Conservation (phyloP, 2,329 filamentous ascomycete species). For the Akanthomyces muscarius region DNA sequence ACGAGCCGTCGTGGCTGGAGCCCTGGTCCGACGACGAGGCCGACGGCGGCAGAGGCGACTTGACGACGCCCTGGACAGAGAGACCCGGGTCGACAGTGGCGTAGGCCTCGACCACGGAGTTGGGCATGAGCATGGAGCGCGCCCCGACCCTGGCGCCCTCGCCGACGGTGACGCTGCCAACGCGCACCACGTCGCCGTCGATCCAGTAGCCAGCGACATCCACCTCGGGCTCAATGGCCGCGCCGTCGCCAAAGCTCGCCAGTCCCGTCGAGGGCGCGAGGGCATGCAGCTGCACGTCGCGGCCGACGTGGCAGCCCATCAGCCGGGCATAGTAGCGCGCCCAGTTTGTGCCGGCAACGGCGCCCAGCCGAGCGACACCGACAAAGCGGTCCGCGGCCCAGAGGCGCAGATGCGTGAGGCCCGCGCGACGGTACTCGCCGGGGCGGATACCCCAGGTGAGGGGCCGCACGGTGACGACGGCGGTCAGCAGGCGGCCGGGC, state of each 20-base stretch:
- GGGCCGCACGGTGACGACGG: conserved; percentile 13
- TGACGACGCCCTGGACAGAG: conserved; percentile 19
- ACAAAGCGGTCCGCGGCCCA: conserved; percentile 22
- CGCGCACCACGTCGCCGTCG: conserved; percentile 23
- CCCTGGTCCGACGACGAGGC: conserved; percentile 1
- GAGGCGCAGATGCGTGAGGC: conserved; percentile 20
- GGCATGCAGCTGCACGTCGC: conserved; percentile 21
- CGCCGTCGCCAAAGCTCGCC: conserved; percentile 21
- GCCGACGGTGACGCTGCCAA: conserved; percentile 20
- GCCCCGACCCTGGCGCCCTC: conserved; percentile 21
- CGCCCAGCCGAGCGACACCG: conserved; percentile 12
- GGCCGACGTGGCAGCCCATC: conserved; percentile 22
- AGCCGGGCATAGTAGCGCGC: conserved; percentile 20
- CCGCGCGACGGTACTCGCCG: conserved; percentile 21
- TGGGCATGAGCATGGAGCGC: conserved; percentile 22
- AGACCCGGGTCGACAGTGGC: conserved; percentile 19
- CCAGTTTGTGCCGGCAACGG: conserved; percentile 22
- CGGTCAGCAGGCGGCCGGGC: conserved; percentile 21
- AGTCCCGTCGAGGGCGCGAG: conserved; percentile 21
- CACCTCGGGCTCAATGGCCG: conserved; percentile 22
- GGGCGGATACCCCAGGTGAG: conserved; percentile 20
- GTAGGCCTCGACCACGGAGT: conserved; percentile 19
- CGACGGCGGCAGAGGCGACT: conserved; percentile 7
- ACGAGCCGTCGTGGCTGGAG: not conserved
- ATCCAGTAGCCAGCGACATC: conserved; percentile 24